Evolutionary conservation across 306 rosid species (phyloP).

Genomic region (Acacia crassicarpa): DNA sequence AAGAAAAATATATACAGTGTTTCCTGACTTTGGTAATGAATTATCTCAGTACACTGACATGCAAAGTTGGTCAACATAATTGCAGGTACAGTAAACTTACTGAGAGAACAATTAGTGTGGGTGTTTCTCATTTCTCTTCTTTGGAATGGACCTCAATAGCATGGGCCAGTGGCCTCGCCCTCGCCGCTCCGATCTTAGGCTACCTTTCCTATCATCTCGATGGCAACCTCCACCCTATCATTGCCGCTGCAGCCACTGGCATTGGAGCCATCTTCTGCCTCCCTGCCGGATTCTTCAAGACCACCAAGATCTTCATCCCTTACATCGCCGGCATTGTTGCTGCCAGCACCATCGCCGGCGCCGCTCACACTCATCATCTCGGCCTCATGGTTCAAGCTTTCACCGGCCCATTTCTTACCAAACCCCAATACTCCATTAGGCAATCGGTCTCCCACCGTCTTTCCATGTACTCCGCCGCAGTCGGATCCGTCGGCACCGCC

Average conservation of each 20-base stretch:
- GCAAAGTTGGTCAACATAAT: background rate
- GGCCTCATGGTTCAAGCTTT: constrained; percentile 70
- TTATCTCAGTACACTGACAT: background rate
- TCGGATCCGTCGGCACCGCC: constrained; percentile 63
- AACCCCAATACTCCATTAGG: constrained; percentile 41
- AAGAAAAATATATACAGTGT: too few relatives aligned
- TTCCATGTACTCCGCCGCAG: constrained; percentile 51
- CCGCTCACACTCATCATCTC: constrained; percentile 83
- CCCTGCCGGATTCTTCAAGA: constrained; percentile 65
- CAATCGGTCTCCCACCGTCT: constrained; percentile 53
- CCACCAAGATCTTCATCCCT: constrained; percentile 60
- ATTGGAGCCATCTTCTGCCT: constrained; percentile 75
- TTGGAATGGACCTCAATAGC: constrained; percentile 80
- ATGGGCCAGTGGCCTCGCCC: constrained; percentile 69
- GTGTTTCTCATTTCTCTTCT: constrained; percentile 42
- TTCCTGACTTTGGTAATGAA: background rate
- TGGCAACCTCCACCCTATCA: constrained; percentile 53
- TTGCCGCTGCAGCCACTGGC: constrained; percentile 50
- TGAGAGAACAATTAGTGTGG: constrained; percentile 35
- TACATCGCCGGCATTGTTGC: constrained; percentile 63
- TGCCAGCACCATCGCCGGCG: constrained; percentile 54
- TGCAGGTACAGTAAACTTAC: constrained; percentile 73
- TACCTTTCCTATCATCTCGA: constrained; percentile 68
- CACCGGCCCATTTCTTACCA: constrained; percentile 39
- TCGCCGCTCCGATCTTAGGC: constrained; percentile 66